These are phyloP conservation scores for Claviceps quebecensis DNA, from an alignment of 2,329 filamentous ascomycete species.

Conservation along the genomic window DNA sequence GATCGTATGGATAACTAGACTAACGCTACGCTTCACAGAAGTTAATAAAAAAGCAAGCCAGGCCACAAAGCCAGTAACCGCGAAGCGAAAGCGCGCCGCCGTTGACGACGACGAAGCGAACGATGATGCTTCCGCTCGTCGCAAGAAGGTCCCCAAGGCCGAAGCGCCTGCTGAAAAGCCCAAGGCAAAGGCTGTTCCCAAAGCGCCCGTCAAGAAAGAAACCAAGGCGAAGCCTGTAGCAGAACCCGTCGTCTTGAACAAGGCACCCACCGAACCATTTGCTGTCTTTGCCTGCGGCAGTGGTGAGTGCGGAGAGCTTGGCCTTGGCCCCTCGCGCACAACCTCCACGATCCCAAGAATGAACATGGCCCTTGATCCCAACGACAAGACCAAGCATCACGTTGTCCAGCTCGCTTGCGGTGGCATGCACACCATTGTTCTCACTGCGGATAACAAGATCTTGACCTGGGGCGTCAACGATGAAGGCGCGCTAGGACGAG, in stretches of 20 bases:
- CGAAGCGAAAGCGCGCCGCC: conserved; percentile 6
- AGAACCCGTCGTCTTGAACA: conserved; percentile 12
- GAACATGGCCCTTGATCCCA: conserved; percentile 62
- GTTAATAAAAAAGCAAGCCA: conserved; percentile 1
- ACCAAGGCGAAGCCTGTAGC: conserved; percentile 19
- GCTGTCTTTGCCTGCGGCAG: conserved; percentile 73
- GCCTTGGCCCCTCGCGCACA: conserved; percentile 49
- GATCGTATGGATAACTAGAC: background rate
- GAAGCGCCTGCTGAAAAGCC: conserved; percentile 1
- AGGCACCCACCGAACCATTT: conserved; percentile 43
- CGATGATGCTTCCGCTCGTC: conserved; percentile 1
- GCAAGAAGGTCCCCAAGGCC: conserved; percentile 4
- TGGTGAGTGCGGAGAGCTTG: conserved; percentile 68
- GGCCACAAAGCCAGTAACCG: background rate
- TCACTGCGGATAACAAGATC: conserved; percentile 70
- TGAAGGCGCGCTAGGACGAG: conserved; percentile 63
- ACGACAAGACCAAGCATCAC: conserved; percentile 42
- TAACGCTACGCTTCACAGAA: conserved; percentile 1
- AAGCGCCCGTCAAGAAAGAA: background rate
- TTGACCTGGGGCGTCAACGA: conserved; percentile 84
- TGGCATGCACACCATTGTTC: conserved; percentile 66
- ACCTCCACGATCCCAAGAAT: conserved; percentile 23
- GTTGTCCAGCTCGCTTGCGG: conserved; percentile 66
- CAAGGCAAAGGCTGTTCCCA: conserved; percentile 2
- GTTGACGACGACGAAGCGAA: conserved; percentile 3